A percentile compares a stretch with the other conserved stretches of the same genome.
Evolutionary conservation across 352 stramenopile genomes (phyloP).

Genomic region (Pythium biforme): DNA sequence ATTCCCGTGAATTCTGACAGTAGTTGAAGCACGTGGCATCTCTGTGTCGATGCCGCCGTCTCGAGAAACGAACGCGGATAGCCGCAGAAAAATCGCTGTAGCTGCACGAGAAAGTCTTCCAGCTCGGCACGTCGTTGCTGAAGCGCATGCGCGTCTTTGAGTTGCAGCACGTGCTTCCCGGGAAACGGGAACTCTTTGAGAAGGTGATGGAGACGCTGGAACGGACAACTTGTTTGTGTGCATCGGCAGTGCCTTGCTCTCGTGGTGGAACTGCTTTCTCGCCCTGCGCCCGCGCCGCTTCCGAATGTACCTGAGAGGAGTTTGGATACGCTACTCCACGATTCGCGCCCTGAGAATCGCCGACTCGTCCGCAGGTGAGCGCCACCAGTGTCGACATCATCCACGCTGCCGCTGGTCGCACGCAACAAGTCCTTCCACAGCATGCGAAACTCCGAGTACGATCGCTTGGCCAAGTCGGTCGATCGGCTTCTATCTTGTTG

Average conservation of each 20-base stretch:
- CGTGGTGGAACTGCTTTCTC: neutral
- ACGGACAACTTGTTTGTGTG: conserved; percentile 49
- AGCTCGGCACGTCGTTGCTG: conserved; percentile 43
- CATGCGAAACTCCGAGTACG: conserved; percentile 60
- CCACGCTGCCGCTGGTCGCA: conserved; percentile 33
- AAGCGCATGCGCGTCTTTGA: conserved; percentile 28
- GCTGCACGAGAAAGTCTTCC: conserved; percentile 48
- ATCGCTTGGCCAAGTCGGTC: conserved; percentile 32
- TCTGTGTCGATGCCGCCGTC: conserved; percentile 35
- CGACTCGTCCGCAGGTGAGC: neutral
- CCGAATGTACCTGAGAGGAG: neutral
- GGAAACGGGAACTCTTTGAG: conserved; percentile 53
- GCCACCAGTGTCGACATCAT: conserved; percentile 10
- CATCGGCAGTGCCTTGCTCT: conserved; percentile 30
- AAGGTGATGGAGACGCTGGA: conserved; percentile 44
- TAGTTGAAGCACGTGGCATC: conserved; percentile 33
- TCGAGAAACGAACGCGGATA: conserved; percentile 52
- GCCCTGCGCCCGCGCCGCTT: too few species aligned
- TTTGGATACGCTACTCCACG: conserved; percentile 2
- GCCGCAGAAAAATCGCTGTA: conserved; percentile 49
- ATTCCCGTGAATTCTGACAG: neutral
- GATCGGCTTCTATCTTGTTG: neutral
- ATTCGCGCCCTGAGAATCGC: neutral
- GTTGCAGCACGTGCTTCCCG: conserved; percentile 46
- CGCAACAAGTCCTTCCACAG: conserved; percentile 52